These are phyloP conservation scores for Saprolegnia diclina DNA, from an alignment of 352 stramenopile species.

Conservation along the genomic window DNA sequence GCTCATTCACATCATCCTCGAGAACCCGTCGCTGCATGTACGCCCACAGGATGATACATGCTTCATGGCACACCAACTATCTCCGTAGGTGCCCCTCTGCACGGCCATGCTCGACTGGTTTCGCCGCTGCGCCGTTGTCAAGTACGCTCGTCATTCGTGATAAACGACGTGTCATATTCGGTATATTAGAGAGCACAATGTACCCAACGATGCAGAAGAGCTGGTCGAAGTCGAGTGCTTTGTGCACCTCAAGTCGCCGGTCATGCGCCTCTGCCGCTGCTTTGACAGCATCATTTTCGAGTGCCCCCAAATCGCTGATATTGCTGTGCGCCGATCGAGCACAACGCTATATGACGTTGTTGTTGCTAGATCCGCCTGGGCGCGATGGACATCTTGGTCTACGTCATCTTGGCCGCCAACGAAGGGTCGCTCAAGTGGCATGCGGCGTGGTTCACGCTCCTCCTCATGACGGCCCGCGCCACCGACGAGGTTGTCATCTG, in stretches of 20 bases:
- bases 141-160: slow-evolving; percentile 35
- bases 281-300: slow-evolving; percentile 50
- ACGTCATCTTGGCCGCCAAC: slow-evolving; percentile 48
- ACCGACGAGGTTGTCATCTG: slow-evolving; percentile 29
- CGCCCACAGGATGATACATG: not conserved
- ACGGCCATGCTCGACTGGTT: slow-evolving; percentile 35
- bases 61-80: too few relatives aligned
- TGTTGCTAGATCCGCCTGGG: slow-evolving; percentile 28
- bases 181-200: slow-evolving; percentile 23
- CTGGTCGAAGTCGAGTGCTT: slow-evolving; percentile 26
- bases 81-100: slow-evolving; percentile 37
- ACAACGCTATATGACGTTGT: not conserved
- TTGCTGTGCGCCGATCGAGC: slow-evolving; percentile 33
- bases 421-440: slow-evolving; percentile 58
- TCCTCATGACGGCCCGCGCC: slow-evolving; percentile 36
- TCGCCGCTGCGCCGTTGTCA: slow-evolving; percentile 34
- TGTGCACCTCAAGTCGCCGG: slow-evolving; percentile 20
- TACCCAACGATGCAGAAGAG: slow-evolving; percentile 15
- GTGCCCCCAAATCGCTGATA: slow-evolving; percentile 34
- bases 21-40: slow-evolving; percentile 37
- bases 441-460: slow-evolving; percentile 43
- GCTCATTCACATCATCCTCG: slow-evolving; percentile 46
- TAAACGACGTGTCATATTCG: too few relatives aligned
- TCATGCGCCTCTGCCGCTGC: slow-evolving; percentile 19
- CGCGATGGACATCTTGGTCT: slow-evolving; percentile 48